Percentiles rank a stretch among this genome's conserved stretches.
Conservation (phyloP, 345 rosid genomes). For the Citrus hindsii region DNA sequence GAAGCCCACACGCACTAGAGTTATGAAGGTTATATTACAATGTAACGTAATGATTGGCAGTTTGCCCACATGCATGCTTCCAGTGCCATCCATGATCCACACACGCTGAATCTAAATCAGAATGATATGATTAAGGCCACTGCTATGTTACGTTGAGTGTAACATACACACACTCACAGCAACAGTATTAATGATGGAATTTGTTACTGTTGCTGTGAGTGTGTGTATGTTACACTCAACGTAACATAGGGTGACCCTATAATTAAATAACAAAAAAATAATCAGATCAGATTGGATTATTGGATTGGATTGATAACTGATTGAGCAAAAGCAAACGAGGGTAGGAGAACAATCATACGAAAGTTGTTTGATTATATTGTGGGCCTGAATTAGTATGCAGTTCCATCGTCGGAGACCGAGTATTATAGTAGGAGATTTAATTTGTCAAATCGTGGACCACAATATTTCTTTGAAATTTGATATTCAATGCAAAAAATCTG, state of each 20-base stretch:
- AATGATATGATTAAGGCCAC: too few species aligned
- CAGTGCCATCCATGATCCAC: neutral
- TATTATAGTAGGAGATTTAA: neutral
- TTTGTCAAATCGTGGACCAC: neutral
- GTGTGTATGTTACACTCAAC: too few species aligned
- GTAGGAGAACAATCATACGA: neutral
- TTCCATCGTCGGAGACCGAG: neutral
- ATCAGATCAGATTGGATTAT: neutral
- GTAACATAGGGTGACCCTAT: too few species aligned
- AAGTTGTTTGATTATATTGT: neutral
- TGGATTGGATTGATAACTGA: too few species aligned
- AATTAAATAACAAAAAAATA: too few species aligned
- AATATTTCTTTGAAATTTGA: too few species aligned
- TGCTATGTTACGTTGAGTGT: too few species aligned
- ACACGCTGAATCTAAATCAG: neutral
- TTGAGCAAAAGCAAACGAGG: neutral
- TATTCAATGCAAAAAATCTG: neutral
- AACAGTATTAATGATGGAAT: too few species aligned
- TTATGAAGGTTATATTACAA: too few species aligned
- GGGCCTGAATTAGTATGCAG: neutral
- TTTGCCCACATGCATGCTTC: neutral
- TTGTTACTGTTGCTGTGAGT: too few species aligned
- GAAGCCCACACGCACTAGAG: too few species aligned
- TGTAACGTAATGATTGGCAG: neutral
- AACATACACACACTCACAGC: too few species aligned